Percentiles rank a stretch among this genome's conserved stretches.
Evolutionary conservation across 1,139 yeast genomes (phyloP).

Genomic region (Suhomyces bolitotheri): DNA sequence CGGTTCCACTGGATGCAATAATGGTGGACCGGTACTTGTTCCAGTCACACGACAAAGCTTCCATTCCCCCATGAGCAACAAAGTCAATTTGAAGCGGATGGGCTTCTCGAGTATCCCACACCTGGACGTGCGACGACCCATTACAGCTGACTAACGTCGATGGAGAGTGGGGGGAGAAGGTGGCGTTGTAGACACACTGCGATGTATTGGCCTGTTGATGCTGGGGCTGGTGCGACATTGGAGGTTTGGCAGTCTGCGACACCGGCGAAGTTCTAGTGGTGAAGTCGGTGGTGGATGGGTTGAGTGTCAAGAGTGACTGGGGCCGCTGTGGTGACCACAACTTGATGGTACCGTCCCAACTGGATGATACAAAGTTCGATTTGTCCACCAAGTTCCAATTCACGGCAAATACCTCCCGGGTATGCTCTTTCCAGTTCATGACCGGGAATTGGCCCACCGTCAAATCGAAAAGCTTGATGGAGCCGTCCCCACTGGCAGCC

Average conservation of each 20-base stretch:
- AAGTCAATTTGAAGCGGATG: constrained; percentile 61
- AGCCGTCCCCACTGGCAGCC: constrained; percentile 88
- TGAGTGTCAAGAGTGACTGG: constrained; percentile 60
- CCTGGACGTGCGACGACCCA: constrained; percentile 73
- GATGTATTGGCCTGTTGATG: constrained; percentile 33
- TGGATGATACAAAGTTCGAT: constrained; percentile 65
- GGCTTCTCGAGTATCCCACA: constrained; percentile 83
- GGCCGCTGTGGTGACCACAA: constrained; percentile 66
- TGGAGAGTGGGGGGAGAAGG: constrained; percentile 85
- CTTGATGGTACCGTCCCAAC: constrained; percentile 92
- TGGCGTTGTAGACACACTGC: constrained; percentile 74
- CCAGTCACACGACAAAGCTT: constrained; percentile 81
- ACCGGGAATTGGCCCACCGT: constrained; percentile 71
- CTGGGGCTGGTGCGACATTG: constrained; percentile 36
- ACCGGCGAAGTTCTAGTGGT: constrained; percentile 29
- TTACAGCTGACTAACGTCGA: constrained; percentile 70
- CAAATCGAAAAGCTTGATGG: constrained; percentile 77
- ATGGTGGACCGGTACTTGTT: constrained; percentile 81
- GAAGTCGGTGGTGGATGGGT: constrained; percentile 34
- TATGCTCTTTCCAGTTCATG: constrained; percentile 75
- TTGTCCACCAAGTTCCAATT: constrained; percentile 87
- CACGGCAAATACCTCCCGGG: constrained; percentile 81
- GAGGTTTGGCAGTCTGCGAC: constrained; percentile 28
- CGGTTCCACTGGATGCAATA: constrained; percentile 88
- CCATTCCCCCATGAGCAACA: constrained; percentile 78